phyloP scores from a whole-genome alignment of 2,329 filamentous ascomycete genomes.

The Hypoxylon sp. region DNA sequence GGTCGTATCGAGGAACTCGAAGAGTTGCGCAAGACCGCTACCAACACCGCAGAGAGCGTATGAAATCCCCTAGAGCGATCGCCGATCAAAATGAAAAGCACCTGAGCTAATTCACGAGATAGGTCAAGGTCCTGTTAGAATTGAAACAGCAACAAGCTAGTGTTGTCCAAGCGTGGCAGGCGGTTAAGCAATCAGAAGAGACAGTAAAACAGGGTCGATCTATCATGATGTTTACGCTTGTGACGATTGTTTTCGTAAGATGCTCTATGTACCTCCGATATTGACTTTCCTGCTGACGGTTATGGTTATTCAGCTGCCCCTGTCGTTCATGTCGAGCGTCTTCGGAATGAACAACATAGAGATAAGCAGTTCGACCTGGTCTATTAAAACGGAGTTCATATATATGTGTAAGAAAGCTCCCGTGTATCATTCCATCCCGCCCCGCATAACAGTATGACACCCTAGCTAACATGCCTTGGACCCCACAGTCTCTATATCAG shows the following conservation, averaged over 20 bases:
- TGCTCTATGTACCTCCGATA: no score
- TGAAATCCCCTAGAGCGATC: conserved; percentile 14
- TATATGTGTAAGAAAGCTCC: conserved; percentile 49
- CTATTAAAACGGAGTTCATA: conserved; percentile 32
- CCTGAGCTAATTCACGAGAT: conserved; percentile 17
- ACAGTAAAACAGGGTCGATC: conserved; percentile 60
- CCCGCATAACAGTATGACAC: background rate
- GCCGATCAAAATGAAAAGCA: background rate
- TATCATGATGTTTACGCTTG: conserved; percentile 63
- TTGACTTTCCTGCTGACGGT: background rate
- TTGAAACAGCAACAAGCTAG: conserved; percentile 64
- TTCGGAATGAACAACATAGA: conserved; percentile 58
- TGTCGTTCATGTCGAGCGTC: conserved; percentile 58
- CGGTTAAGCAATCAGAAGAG: conserved; percentile 58
- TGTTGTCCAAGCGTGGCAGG: conserved; percentile 61
- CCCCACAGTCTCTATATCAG: conserved; percentile 47
- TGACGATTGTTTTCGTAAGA: conserved; percentile 63
- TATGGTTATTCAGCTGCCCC: conserved; percentile 50
- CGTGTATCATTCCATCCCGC: background rate
- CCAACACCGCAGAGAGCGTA: conserved; percentile 55
- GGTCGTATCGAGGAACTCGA: conserved; percentile 56
- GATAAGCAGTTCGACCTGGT: conserved; percentile 32
- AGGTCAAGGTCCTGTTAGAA: conserved; percentile 59
- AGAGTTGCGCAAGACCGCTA: conserved; percentile 53
- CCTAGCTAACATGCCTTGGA: conserved; percentile 2